Evolutionary conservation across 2,329 filamentous ascomycete genomes (phyloP), one percentile per base, ranked within the genome.

Genomic region (Phialophora expanda): DNA sequence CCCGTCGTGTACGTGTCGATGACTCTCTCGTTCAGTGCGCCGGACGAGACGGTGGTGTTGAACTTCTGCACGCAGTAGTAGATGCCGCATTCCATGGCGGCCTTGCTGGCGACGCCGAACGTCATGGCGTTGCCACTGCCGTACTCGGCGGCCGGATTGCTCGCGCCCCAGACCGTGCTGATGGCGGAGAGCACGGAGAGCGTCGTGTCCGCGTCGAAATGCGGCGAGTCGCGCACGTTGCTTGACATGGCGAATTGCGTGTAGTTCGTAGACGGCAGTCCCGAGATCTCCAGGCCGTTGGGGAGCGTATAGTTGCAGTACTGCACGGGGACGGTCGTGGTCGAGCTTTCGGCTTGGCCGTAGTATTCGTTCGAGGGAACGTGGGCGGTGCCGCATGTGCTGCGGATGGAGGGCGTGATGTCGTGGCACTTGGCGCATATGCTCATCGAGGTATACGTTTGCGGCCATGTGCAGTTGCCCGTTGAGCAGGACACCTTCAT

Each of bases 301-400:
- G 61, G 61, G 8, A 64, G 41, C 54, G 61, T 26, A 38, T 59
- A 54, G 41, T 51, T 64, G 55, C 61, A 64, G 61, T 64, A 64
- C 5, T 55, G 61, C 26, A 62, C 44, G 20, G 50, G 20, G 32
- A 61, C 24, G 28, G 53, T 30, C 38, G 44, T 34, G 44, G 41
- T 12, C 34, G 22, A 26, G 32, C 20, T 12, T 8, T 48, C 5
- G 17, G 22, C 22, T 8, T 44, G 22, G 22, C 28, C 56, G 3
- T 51, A 51, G 24, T 53, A 53, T 22, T 32, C 48, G 14, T 44
- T 32, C 17, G 30, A 32, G 7, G 51, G 26, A 7, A 50, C 61
- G 22, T 24, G 53, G 9, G 26, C 53, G 11, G 61, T 50, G 11
- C 41, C 62, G 38, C 56, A 65, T 8, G 44, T 55, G 22, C 28